Evolutionary conservation across 805 yeast genomes (phyloP).

Genomic region (Sugiyamaella americana): DNA sequence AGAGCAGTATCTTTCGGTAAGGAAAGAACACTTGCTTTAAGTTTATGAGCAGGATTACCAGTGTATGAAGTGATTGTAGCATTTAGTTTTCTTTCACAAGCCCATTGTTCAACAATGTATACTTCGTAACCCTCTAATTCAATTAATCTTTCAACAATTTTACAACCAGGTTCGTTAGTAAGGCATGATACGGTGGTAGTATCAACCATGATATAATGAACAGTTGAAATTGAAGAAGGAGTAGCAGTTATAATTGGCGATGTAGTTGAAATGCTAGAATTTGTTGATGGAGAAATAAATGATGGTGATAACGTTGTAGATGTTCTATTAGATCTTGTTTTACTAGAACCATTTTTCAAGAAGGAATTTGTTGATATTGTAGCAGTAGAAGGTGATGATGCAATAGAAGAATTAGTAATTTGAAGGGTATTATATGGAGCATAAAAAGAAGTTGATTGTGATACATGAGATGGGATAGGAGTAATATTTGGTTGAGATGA

Average conservation of each 20-base stretch:
- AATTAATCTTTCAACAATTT: constrained; percentile 38
- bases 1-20: constrained; percentile 40
- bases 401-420: no score
- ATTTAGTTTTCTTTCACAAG: constrained; percentile 59
- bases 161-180: constrained; percentile 25
- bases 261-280: not conserved
- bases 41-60: constrained; percentile 65
- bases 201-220: constrained; percentile 30
- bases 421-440: no score
- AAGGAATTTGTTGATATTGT: not conserved
- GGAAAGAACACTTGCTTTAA: constrained; percentile 55
- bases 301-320: not conserved
- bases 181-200: constrained; percentile 22
- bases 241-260: not conserved
- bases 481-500: constrained; percentile 1
- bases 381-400: not conserved
- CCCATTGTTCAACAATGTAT: constrained; percentile 95
- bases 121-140: constrained; percentile 72
- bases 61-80: constrained; percentile 76
- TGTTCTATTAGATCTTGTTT: not conserved
- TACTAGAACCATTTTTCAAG: not conserved
- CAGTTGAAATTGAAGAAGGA: not conserved
- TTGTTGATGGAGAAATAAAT: not conserved
- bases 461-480: not conserved
- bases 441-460: no score